Evolutionary conservation across 2,329 filamentous ascomycete species (phyloP), one percentile per base, ranked within the genome.

Genomic region (Aureobasidium sp.): DNA sequence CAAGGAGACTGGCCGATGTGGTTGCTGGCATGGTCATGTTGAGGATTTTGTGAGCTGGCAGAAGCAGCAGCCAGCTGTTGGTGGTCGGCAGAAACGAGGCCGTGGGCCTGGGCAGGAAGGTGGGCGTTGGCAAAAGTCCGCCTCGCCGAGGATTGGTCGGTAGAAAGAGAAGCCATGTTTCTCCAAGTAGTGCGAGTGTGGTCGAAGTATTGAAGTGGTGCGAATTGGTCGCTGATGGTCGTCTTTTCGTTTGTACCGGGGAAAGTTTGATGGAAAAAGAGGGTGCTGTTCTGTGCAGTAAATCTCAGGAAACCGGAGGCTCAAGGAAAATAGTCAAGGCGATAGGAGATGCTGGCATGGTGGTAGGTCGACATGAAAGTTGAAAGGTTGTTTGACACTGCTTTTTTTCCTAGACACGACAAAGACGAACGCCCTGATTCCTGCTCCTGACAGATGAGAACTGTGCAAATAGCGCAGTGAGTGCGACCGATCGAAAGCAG

Each of bases 41-140:
- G 49, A 30, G 53, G 54, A 34, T 58, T 49, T 49, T 58, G 70
- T 62, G 71, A 70, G 63, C 74, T 70, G 29, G 72, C 71, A 66
- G 75, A 21, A 21, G 21, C 73, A 50, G 75, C 75, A 62, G 74
- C 74, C 59, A 77, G 74, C 74, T 77, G 39, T n/a, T 15, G 57
- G n/a, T 47, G 52, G 45, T 71, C 59, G 72, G 68, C 47, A 41
- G 36, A 41, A 8, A 16, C 6, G n/a, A 54, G 37, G 37, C 15
- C 37, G 37, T 32, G 27, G 27, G 21, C 37, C n/a, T 27, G n/a
- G 15, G 53, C 27, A 32, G 54, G 63, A 36, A 30, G 36, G 68
- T 79, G 63, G 77, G 90, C 88, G 82, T 89, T 91, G 75, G 88
- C 88, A 79, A 91, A 91, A 45, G 88, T 90, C 68, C 86, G 82